These are phyloP conservation scores for Pythium rishiriense DNA, from an alignment of 352 stramenopile genomes.

Conservation along the genomic window DNA sequence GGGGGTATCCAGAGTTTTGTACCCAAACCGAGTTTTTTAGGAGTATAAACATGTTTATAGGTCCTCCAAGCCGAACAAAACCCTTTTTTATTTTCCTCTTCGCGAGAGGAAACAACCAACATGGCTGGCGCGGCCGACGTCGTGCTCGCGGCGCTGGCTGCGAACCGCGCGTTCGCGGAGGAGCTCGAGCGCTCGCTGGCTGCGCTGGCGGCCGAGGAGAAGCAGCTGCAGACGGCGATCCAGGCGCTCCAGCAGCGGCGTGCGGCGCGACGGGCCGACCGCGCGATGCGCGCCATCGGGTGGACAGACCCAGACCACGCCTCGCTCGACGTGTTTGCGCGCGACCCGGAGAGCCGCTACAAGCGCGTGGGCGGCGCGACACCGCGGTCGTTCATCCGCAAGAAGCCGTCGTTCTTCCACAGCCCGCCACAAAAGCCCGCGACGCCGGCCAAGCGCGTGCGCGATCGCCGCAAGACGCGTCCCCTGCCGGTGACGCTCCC, in stretches of 20 bases:
- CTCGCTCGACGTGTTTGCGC: constrained; percentile 26
- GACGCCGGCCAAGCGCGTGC: not conserved
- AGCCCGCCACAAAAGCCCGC: constrained; percentile 29
- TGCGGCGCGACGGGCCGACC: constrained; percentile 51
- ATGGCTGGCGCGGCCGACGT: constrained; percentile 13
- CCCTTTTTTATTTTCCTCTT: no score
- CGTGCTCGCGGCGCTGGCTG: constrained; percentile 20
- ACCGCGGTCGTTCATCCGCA: constrained; percentile 60
- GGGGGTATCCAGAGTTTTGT: no score
- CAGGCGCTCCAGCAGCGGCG: constrained; percentile 51
- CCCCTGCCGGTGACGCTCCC: not conserved
- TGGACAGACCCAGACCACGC: not conserved
- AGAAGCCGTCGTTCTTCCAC: constrained; percentile 59
- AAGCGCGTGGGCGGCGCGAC: constrained; percentile 33
- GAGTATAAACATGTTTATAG: constrained; percentile 12
- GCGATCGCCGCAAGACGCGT: constrained; percentile 4
- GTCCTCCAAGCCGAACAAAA: not conserved
- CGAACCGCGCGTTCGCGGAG: constrained; percentile 44
- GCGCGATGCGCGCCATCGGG: constrained; percentile 42
- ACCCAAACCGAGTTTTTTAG: no score
- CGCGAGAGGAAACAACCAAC: no score
- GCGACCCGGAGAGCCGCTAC: constrained; percentile 35
- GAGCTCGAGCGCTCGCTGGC: constrained; percentile 40
- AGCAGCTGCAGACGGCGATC: constrained; percentile 35
- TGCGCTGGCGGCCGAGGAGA: constrained; percentile 40